Percentiles rank a stretch among this genome's conserved stretches.
phyloP scores from a whole-genome alignment of 495 filamentous ascomycete genomes.

The Aspergillus coremiiformis region DNA sequence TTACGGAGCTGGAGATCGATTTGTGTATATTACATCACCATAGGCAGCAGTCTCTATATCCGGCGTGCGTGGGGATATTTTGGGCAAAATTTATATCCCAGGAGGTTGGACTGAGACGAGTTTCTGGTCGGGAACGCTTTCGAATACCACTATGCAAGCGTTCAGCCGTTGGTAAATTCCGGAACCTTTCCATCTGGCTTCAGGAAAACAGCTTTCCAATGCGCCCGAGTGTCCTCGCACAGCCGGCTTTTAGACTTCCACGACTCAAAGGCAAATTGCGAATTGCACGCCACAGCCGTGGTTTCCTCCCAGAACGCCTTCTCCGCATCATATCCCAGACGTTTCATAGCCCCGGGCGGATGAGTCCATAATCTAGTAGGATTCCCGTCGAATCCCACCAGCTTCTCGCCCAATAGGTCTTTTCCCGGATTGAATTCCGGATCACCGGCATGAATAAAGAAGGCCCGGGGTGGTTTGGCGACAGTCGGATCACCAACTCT shows the following conservation, averaged over 20 bases:
- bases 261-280: slow-evolving; percentile 15
- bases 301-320: slow-evolving; percentile 32
- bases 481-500: slow-evolving; percentile 13
- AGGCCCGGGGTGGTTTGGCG: slow-evolving; percentile 14
- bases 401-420: slow-evolving; percentile 9
- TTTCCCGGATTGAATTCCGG: slow-evolving; percentile 35
- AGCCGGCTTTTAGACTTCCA: slow-evolving; percentile 17
- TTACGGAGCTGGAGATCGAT: too few relatives aligned
- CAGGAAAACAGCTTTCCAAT: slow-evolving; percentile 12
- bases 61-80: too few relatives aligned
- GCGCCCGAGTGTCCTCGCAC: slow-evolving; percentile 12
- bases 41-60: too few relatives aligned
- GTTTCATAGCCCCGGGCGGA: slow-evolving; percentile 13
- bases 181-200: too few relatives aligned
- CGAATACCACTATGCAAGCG: background rate
- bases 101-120: too few relatives aligned
- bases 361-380: slow-evolving; percentile 17
- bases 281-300: slow-evolving; percentile 23
- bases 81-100: too few relatives aligned
- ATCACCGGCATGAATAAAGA: slow-evolving; percentile 39
- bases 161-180: background rate
- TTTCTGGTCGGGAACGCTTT: too few relatives aligned
- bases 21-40: too few relatives aligned
- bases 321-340: slow-evolving; percentile 36
- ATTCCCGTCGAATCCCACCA: background rate